These are phyloP conservation scores for Pelargonium citronellum DNA, from an alignment of 441 rosid genomes.

Conservation along the genomic window DNA sequence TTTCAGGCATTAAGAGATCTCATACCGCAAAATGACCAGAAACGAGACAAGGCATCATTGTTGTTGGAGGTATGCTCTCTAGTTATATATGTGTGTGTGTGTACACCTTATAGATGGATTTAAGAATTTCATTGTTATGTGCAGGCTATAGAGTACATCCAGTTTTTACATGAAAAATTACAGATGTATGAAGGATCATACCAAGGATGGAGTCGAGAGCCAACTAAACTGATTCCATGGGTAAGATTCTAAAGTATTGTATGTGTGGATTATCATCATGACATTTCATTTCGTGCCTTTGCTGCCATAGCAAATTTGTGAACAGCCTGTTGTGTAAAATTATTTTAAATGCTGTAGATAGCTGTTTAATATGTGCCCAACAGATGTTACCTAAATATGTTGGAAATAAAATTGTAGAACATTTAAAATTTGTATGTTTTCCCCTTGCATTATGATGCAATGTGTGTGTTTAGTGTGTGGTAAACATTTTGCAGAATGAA, in stretches of 20 bases:
- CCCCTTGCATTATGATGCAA: too few relatives aligned
- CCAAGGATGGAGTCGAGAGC: conserved; percentile 43
- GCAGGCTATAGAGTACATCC: conserved; percentile 63
- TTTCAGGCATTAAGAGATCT: conserved; percentile 54
- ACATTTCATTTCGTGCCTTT: neutral
- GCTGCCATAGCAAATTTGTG: too few relatives aligned
- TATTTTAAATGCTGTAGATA: too few relatives aligned
- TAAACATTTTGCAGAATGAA: too few relatives aligned
- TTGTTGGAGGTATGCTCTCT: conserved; percentile 40
- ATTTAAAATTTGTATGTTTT: too few relatives aligned
- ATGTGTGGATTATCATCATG: neutral
- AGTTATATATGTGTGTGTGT: neutral
- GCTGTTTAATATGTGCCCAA: too few relatives aligned
- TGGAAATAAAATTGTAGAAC: too few relatives aligned
- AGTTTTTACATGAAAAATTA: conserved; percentile 45
- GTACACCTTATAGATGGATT: neutral
- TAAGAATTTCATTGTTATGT: conserved; percentile 6
- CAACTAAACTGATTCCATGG: conserved; percentile 52
- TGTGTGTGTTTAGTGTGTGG: too few relatives aligned
- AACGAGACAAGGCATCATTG: conserved; percentile 57
- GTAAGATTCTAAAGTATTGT: conserved; percentile 25
- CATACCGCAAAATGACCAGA: conserved; percentile 58
- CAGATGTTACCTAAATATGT: too few relatives aligned
- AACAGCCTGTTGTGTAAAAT: too few relatives aligned
- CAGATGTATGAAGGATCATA: conserved; percentile 43